These are phyloP conservation scores for Protomyces lactucae-debilis DNA, from an alignment of 1,139 yeast genomes.

Conservation along the genomic window DNA sequence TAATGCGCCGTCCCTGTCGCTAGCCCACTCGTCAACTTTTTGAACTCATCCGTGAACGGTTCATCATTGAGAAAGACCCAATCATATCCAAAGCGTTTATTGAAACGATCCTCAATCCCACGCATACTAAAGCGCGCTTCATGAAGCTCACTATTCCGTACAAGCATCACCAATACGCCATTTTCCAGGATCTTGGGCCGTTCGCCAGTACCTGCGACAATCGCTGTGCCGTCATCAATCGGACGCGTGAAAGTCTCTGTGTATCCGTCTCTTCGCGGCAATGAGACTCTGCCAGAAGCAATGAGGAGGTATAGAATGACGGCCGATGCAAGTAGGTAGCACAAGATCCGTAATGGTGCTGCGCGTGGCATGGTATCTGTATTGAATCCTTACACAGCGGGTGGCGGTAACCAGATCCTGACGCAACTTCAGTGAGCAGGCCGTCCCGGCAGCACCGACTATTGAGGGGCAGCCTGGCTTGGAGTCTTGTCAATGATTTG, in stretches of 20 bases:
- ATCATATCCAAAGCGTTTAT: conserved; percentile 58
- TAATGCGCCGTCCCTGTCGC: conserved; percentile 61
- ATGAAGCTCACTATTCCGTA: conserved; percentile 62
- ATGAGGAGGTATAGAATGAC: background rate
- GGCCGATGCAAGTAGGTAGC: background rate
- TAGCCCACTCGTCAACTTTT: conserved; percentile 42
- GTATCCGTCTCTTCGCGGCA: background rate
- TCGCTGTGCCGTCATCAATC: background rate
- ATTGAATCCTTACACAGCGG: background rate
- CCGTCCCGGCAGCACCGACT: background rate
- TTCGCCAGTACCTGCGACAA: background rate
- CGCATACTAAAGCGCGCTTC: conserved; percentile 57
- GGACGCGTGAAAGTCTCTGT: background rate
- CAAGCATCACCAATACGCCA: conserved; percentile 70
- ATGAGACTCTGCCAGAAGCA: background rate
- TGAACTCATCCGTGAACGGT: conserved; percentile 51
- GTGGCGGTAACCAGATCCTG: background rate
- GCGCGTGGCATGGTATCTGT: background rate
- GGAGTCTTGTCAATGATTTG: too few relatives aligned
- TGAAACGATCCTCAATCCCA: conserved; percentile 67
- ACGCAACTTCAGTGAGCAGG: background rate
- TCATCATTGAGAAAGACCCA: conserved; percentile 76
- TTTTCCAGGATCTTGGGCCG: conserved; percentile 36
- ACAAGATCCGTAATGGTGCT: background rate
- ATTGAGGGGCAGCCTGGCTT: too few relatives aligned